A percentile compares a stretch with the other conserved stretches of the same genome.
Conservation (phyloP, 495 filamentous ascomycete species). For the Clohesyomyces aquaticus region DNA sequence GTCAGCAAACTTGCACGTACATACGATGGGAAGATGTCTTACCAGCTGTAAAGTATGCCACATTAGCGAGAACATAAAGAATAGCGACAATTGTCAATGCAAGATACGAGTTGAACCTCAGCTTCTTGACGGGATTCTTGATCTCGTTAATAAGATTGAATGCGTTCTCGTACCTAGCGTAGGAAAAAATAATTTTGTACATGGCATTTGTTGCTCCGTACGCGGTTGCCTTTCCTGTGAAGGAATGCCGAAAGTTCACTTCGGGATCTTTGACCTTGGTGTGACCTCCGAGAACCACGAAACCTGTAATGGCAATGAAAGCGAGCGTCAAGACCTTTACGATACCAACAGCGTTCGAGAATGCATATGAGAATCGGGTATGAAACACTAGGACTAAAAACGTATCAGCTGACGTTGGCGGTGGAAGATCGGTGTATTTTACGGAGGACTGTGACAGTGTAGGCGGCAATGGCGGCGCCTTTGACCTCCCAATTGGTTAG, state of each 20-base stretch:
- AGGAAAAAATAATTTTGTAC: slow-evolving; percentile 67
- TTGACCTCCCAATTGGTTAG: slow-evolving; percentile 63
- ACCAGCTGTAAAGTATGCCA: slow-evolving; percentile 67
- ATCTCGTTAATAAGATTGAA: slow-evolving; percentile 71
- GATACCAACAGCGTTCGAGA: slow-evolving; percentile 61
- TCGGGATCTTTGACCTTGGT: slow-evolving; percentile 59
- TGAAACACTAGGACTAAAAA: slow-evolving; percentile 53
- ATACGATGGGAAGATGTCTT: no score
- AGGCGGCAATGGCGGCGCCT: slow-evolving; percentile 64
- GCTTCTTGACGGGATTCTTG: slow-evolving; percentile 63
- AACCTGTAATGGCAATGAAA: slow-evolving; percentile 62
- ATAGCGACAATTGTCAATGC: slow-evolving; percentile 56
- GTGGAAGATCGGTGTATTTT: no score
- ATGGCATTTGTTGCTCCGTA: slow-evolving; percentile 61
- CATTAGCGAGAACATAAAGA: slow-evolving; percentile 64
- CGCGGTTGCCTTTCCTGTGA: slow-evolving; percentile 49
- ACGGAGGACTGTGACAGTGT: slow-evolving; percentile 53
- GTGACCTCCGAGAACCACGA: slow-evolving; percentile 64
- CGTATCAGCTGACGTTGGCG: not conserved
- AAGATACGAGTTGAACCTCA: slow-evolving; percentile 56
- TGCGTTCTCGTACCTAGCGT: slow-evolving; percentile 63
- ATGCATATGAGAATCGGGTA: slow-evolving; percentile 58
- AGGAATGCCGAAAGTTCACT: slow-evolving; percentile 62
- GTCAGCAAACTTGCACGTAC: no score
- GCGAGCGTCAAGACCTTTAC: slow-evolving; percentile 61